Conservation (phyloP, 2,329 filamentous ascomycete genomes). For the Diaporthe capsici region DNA sequence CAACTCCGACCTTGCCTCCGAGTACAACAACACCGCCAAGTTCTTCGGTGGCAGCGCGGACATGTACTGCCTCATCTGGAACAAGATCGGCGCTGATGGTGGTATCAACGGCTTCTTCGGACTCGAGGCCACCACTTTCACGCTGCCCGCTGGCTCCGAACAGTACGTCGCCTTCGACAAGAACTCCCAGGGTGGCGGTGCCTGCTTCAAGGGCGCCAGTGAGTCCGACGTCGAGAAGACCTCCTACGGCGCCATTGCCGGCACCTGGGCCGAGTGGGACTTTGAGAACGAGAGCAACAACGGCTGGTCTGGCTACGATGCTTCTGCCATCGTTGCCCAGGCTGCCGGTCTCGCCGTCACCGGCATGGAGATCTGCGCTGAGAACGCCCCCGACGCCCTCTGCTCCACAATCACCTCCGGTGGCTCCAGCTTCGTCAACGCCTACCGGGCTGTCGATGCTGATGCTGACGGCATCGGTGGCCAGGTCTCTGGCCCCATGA, state of each 20-base stretch:
- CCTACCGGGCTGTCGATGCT: constrained; percentile 53
- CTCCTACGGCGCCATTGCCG: constrained; percentile 56
- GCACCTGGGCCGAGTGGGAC: constrained; percentile 67
- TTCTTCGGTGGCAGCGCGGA: constrained; percentile 45
- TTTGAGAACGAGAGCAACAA: constrained; percentile 60
- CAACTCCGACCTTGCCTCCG: constrained; percentile 50
- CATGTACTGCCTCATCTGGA: constrained; percentile 60
- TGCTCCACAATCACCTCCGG: constrained; percentile 52
- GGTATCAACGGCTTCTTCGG: constrained; percentile 64
- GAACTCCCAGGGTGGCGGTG: constrained; percentile 64
- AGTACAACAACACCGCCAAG: constrained; percentile 53
- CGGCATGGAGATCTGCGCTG: constrained; percentile 57
- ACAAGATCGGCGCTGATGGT: constrained; percentile 65
- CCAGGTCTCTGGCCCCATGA: constrained; percentile 35
- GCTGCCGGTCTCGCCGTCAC: constrained; percentile 52
- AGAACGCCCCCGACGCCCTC: constrained; percentile 40
- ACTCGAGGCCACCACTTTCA: constrained; percentile 57
- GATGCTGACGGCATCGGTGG: constrained; percentile 51
- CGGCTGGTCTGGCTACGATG: constrained; percentile 66
- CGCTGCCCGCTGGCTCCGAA: constrained; percentile 53
- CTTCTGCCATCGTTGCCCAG: constrained; percentile 63
- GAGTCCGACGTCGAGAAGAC: constrained; percentile 51
- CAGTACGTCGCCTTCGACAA: constrained; percentile 60
- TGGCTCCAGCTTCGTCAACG: constrained; percentile 49
- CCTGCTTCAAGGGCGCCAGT: constrained; percentile 54